Evolutionary conservation across 257 asterid genomes (phyloP), one percentile per base, ranked within the genome.

Genomic region (Solanum dulcamara): DNA sequence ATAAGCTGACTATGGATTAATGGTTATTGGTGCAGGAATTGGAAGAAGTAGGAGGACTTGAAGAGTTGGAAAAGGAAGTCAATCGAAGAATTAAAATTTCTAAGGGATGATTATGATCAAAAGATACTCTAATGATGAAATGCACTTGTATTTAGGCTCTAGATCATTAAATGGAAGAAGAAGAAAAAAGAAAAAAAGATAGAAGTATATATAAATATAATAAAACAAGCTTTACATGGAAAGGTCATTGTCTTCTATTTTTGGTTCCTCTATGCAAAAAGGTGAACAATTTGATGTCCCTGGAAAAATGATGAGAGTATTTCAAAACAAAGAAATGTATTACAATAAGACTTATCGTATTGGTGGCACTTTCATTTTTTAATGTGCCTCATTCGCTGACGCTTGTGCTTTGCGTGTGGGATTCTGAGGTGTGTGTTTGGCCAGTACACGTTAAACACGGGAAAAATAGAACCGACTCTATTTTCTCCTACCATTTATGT

Each of bases 1-100:
- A 18, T 7, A 28, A 26, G 64, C n/a, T 60, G 17, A 50, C 15
- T 4, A 6, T 72, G 55, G 40, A 30, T 64, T 64, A 75, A 42
- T 83, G 84, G 53, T 81, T 33, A 74, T 44, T 75, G 80, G 86
- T 84, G 86, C 91, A 94, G 98, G 99, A 96, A 82, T 91, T 96
- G 71, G 98, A 94, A 88, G 92, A 92, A 83, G 98, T 93, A 9
- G 98, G 99, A 86, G 99, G 98, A 84, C 84, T 92, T 5, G 89
- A 91, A 18, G 98, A 92, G 85, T 74, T 96, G 92, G 98, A 96
- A 32, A 93, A 90, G 86, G 99, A 94, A 88, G 87, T 93, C 51
- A 87, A 85, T 37, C 90, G 96, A 88, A 92, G 97, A 84, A 90
- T 88, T 24, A 92, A 88, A 87, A 17, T 88, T 87, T 89, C 92